Conservation (phyloP, 2,329 filamentous ascomycete species). For the Aspergillus costaricaensis region DNA sequence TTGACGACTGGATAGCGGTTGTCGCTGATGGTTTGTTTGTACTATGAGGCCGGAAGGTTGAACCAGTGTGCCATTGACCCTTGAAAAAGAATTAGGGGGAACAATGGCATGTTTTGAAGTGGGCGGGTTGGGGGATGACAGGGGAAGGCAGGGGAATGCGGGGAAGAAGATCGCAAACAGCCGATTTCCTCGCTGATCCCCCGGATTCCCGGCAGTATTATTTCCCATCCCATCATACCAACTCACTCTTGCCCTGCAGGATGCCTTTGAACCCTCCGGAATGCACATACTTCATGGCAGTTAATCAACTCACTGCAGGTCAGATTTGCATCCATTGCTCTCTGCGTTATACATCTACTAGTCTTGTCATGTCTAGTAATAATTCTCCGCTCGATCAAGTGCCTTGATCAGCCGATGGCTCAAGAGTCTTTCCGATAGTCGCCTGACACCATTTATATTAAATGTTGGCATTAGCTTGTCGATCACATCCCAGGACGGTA, state of each 20-base stretch:
- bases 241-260: background rate
- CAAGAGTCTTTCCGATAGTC: background rate
- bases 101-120: background rate
- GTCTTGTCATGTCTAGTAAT: background rate
- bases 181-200: background rate
- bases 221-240: background rate
- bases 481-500: background rate
- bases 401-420: background rate
- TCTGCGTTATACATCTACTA: background rate
- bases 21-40: background rate
- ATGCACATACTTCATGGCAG: background rate
- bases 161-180: conserved; percentile 14
- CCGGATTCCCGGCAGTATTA: background rate
- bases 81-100: background rate
- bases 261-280: background rate
- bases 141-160: conserved; percentile 13
- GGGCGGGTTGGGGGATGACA: background rate
- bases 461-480: background rate
- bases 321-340: background rate
- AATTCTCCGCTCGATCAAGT: background rate
- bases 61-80: background rate
- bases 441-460: background rate
- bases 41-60: background rate
- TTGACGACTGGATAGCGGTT: conserved; percentile 1
- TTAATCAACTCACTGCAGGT: background rate